Conservation (phyloP, 2,329 filamentous ascomycete species). For the Cercospora canescens region DNA sequence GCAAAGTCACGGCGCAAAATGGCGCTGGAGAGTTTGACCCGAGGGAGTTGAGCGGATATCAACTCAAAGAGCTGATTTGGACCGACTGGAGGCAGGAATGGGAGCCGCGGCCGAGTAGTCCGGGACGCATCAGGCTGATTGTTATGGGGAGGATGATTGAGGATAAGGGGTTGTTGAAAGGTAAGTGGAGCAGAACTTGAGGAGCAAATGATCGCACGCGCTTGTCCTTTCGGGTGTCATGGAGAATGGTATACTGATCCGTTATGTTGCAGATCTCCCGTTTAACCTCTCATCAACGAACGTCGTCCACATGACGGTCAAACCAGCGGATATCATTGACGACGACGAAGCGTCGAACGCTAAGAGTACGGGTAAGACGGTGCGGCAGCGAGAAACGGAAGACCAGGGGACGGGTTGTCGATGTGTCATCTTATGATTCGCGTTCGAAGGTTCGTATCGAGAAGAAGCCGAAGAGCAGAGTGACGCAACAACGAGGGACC, state of each 20-base stretch:
- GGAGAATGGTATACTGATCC: too few species aligned
- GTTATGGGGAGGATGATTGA: slow-evolving; percentile 89
- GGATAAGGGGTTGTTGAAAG: slow-evolving; percentile 81
- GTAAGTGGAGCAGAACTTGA: slow-evolving; percentile 66
- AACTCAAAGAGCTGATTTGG: slow-evolving; percentile 89
- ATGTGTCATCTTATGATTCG: slow-evolving; percentile 58
- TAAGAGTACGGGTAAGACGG: slow-evolving; percentile 64
- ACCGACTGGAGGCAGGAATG: slow-evolving; percentile 86
- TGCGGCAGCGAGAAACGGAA: slow-evolving; percentile 48
- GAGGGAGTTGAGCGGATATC: slow-evolving; percentile 89
- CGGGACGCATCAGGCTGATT: slow-evolving; percentile 86
- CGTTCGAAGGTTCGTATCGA: too few species aligned
- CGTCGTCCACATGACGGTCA: slow-evolving; percentile 92
- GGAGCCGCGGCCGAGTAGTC: slow-evolving; percentile 82
- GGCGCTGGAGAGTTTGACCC: slow-evolving; percentile 67
- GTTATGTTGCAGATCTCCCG: slow-evolving; percentile 52
- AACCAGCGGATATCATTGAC: slow-evolving; percentile 78
- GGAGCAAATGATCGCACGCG: slow-evolving; percentile 54
- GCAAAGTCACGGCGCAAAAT: slow-evolving; percentile 75
- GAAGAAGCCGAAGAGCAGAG: background rate
- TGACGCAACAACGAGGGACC: background rate
- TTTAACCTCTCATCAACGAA: slow-evolving; percentile 75
- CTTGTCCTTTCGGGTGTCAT: too few species aligned
- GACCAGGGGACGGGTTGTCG: slow-evolving; percentile 62
- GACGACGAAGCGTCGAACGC: slow-evolving; percentile 69